Conservation (phyloP, 371 early-diverging fungal genomes). For the Polyrhizophydium stewartii region DNA sequence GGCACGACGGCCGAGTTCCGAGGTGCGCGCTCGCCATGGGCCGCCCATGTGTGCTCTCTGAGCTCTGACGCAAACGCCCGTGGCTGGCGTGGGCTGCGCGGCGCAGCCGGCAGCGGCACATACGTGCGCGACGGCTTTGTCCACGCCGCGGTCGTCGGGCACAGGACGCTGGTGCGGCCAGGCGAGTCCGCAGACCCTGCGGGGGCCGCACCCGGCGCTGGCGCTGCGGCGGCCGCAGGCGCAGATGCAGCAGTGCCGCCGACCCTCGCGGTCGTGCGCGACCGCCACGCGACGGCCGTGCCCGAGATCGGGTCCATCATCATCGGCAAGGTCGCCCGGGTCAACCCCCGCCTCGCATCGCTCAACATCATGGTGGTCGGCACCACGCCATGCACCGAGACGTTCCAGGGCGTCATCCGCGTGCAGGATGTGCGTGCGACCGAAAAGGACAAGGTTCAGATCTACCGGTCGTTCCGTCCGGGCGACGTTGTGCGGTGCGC, state of each 20-base stretch:
- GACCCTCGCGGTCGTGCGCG: conserved; percentile 63
- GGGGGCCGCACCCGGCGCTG: neutral
- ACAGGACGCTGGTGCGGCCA: conserved; percentile 1
- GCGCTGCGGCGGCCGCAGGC: neutral
- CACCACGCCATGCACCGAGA: conserved; percentile 77
- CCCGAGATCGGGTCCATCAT: conserved; percentile 83
- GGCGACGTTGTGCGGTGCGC: conserved; percentile 76
- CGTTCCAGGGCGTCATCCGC: conserved; percentile 87
- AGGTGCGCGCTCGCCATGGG: no score
- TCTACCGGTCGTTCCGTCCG: conserved; percentile 85
- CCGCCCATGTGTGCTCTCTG: no score
- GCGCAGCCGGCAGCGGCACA: conserved; percentile 47
- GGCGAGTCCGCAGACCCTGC: neutral
- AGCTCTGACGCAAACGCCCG: no score
- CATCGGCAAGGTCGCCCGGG: conserved; percentile 80
- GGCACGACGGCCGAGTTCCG: neutral
- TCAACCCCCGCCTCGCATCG: conserved; percentile 77
- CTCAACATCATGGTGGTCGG: conserved; percentile 89
- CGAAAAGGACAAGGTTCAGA: conserved; percentile 90
- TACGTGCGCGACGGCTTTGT: conserved; percentile 71
- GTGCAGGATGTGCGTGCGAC: conserved; percentile 91
- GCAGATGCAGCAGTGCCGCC: neutral
- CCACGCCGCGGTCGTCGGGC: conserved; percentile 68
- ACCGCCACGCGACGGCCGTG: conserved; percentile 68
- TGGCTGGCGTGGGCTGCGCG: no score